Percentiles rank a stretch among this genome's conserved stretches.
phyloP scores from a whole-genome alignment of 257 asterid genomes.

The Forsythia suspensa region DNA sequence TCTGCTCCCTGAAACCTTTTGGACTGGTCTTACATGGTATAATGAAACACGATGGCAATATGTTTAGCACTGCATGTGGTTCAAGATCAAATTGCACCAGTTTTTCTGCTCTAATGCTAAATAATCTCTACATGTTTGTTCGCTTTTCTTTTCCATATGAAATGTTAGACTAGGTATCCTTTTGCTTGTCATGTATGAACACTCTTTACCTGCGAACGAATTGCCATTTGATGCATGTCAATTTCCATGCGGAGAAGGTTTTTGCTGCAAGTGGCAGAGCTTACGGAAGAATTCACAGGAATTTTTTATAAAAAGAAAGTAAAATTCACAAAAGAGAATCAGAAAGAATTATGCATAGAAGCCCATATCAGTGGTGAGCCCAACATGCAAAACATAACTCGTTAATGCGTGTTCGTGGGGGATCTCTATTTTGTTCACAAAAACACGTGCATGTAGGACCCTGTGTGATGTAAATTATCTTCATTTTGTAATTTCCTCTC shows the following conservation, averaged over 20 bases:
- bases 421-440: background rate
- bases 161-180: background rate
- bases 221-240: background rate
- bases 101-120: background rate
- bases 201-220: background rate
- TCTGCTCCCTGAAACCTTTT: background rate
- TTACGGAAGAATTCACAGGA: background rate
- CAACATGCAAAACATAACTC: background rate
- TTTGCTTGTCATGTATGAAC: background rate
- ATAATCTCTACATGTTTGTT: background rate
- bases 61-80: background rate
- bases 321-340: background rate
- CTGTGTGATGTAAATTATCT: background rate
- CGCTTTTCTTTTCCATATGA: background rate
- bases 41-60: background rate
- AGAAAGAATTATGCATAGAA: background rate
- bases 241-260: background rate
- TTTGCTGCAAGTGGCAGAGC: background rate
- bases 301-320: background rate
- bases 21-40: background rate
- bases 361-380: background rate
- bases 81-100: background rate
- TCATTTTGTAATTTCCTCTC: background rate
- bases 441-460: background rate
- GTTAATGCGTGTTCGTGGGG: background rate